Evolutionary conservation across 2,329 filamentous ascomycete genomes (phyloP).

Genomic region (Hypoxylon sp.): DNA sequence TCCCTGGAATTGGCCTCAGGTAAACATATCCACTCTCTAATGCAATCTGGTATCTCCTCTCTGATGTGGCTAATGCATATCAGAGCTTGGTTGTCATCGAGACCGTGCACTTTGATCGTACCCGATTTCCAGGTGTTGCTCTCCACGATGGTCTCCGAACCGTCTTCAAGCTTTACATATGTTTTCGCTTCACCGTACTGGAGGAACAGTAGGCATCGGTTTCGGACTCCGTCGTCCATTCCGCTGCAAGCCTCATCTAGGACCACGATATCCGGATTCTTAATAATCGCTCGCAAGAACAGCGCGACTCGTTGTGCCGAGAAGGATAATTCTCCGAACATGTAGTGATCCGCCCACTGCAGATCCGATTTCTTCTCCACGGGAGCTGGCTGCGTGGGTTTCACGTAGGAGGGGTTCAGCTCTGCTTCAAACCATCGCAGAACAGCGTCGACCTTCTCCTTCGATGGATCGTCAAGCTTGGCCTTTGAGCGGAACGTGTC

Average conservation of each 20-base stretch:
- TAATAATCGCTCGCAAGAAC: conserved; percentile 84
- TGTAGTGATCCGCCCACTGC: conserved; percentile 74
- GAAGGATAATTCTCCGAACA: conserved; percentile 82
- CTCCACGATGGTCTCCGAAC: conserved; percentile 54
- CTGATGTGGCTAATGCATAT: conserved; percentile 92
- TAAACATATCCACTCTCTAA: conserved; percentile 87
- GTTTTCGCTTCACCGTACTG: conserved; percentile 69
- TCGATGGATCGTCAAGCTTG: conserved; percentile 68
- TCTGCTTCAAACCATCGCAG: conserved; percentile 84
- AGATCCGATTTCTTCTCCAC: conserved; percentile 46
- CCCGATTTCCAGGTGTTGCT: conserved; percentile 60
- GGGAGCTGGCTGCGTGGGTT: conserved; percentile 39
- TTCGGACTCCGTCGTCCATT: conserved; percentile 83
- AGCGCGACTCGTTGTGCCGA: conserved; percentile 86
- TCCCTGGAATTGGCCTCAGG: conserved; percentile 76
- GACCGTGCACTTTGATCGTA: conserved; percentile 66
- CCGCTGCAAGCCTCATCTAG: conserved; percentile 90
- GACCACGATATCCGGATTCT: conserved; percentile 83
- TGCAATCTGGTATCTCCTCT: conserved; percentile 87
- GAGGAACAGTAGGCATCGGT: conserved; percentile 88
- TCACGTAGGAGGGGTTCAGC: conserved; percentile 67
- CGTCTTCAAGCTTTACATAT: conserved; percentile 52
- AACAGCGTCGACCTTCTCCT: conserved; percentile 72
- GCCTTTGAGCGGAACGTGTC: conserved; percentile 84
- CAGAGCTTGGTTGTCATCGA: conserved; percentile 79